These are phyloP conservation scores for Kodamaea kaohsiungensis DNA, from an alignment of 805 yeast species.

Conservation along the genomic window DNA sequence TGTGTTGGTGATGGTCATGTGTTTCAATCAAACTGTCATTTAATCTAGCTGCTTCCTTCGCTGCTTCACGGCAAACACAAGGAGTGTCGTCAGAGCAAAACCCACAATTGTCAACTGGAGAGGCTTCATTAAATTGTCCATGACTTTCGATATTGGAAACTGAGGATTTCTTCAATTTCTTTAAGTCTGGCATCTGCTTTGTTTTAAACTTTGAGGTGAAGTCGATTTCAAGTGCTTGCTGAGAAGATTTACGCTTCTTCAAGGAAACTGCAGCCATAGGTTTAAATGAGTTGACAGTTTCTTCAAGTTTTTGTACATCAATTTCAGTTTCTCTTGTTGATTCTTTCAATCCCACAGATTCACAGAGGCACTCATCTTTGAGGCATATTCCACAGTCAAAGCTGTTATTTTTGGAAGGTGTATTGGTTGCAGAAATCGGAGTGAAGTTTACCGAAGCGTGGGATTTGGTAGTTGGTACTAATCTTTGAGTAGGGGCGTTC, in stretches of 20 bases:
- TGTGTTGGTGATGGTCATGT: conserved; percentile 1
- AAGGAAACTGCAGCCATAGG: conserved; percentile 72
- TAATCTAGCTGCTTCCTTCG: conserved; percentile 48
- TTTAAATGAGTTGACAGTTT: conserved; percentile 43
- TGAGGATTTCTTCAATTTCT: conserved; percentile 16
- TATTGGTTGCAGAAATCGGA: conserved; percentile 10
- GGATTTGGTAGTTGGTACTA: conserved; percentile 6
- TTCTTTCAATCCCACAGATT: conserved; percentile 45
- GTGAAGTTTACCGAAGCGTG: conserved; percentile 12
- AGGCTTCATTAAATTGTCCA: conserved; percentile 41
- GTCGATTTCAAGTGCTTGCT: conserved; percentile 46
- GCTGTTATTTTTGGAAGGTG: conserved; percentile 22
- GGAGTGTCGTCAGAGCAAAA: conserved; percentile 92
- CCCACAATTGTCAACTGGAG: conserved; percentile 79
- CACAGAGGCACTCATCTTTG: conserved; percentile 72
- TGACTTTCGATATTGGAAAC: not conserved
- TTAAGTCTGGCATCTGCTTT: conserved; percentile 40
- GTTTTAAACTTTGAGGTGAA: conserved; percentile 49
- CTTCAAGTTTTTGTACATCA: conserved; percentile 22
- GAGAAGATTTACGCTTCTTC: conserved; percentile 28
- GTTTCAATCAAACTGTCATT: conserved; percentile 16
- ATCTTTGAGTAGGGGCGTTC: not conserved
- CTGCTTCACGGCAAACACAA: conserved; percentile 86
- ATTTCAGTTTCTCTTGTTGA: conserved; percentile 8
- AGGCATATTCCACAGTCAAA: conserved; percentile 65